Evolutionary conservation across 2,329 filamentous ascomycete genomes (phyloP).

Genomic region (Sclerotinia subarctica): DNA sequence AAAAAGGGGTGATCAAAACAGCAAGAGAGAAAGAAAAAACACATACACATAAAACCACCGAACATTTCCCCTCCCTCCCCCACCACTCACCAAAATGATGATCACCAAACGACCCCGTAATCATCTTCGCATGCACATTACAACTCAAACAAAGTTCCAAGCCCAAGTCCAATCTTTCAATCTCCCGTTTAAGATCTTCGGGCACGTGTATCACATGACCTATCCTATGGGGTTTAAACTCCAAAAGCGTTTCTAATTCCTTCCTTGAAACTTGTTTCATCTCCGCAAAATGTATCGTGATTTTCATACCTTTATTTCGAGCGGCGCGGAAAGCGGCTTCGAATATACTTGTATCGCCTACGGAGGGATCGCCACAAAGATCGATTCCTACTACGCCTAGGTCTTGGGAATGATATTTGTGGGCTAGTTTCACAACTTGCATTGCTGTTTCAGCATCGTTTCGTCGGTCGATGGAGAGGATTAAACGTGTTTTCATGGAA

Average conservation of each 20-base stretch:
- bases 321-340: conserved; percentile 57
- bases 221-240: not conserved
- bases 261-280: not conserved
- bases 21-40: not conserved
- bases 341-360: conserved; percentile 60
- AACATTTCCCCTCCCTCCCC: conserved; percentile 50
- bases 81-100: conserved; percentile 80
- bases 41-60: conserved; percentile 66
- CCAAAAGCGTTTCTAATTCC: not conserved
- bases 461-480: conserved; percentile 71
- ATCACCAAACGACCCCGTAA: conserved; percentile 58
- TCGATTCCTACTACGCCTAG: conserved; percentile 69
- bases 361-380: conserved; percentile 71
- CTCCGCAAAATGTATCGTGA: conserved; percentile 47
- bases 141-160: conserved; percentile 77
- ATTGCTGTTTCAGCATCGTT: conserved; percentile 56
- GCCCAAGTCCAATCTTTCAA: conserved; percentile 46
- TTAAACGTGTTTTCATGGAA: conserved; percentile 59
- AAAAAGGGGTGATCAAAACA: not conserved
- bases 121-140: conserved; percentile 75
- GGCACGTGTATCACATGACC: not conserved
- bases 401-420: conserved; percentile 49
- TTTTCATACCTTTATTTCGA: conserved; percentile 51
- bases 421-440: conserved; percentile 62
- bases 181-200: conserved; percentile 30